Conservation (phyloP, 2,329 filamentous ascomycete species). For the Arachnopeziza araneosa region DNA sequence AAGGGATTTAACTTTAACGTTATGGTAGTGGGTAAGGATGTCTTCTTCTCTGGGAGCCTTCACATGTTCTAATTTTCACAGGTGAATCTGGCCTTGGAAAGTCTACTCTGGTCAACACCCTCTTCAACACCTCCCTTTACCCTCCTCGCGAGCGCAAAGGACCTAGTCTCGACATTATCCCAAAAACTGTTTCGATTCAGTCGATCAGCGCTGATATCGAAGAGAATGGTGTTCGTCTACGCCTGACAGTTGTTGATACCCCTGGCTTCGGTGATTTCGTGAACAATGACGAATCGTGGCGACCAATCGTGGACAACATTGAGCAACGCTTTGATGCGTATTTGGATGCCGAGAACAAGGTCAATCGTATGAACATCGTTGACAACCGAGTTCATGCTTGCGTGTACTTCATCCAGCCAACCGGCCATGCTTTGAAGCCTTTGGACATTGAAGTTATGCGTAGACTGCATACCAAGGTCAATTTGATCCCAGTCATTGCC, state of each 20-base stretch:
- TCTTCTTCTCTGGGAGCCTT: background rate
- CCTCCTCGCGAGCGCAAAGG: slow-evolving; percentile 98
- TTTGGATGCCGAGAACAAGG: slow-evolving; percentile 98
- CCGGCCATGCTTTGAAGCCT: slow-evolving; percentile 95
- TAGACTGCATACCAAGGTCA: slow-evolving; percentile 99
- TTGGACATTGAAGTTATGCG: slow-evolving; percentile 99
- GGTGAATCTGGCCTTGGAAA: slow-evolving; percentile 99
- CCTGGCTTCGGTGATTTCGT: slow-evolving; percentile 98
- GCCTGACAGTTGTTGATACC: slow-evolving; percentile 94
- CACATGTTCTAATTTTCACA: slow-evolving; percentile 36
- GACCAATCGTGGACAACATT: slow-evolving; percentile 98
- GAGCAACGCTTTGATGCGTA: slow-evolving; percentile 98
- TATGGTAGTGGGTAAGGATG: slow-evolving; percentile 93
- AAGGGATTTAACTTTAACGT: slow-evolving; percentile 99
- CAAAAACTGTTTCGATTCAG: slow-evolving; percentile 94
- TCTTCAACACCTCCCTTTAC: slow-evolving; percentile 99
- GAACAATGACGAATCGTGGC: slow-evolving; percentile 99
- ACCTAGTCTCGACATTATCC: slow-evolving; percentile 94
- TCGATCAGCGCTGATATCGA: slow-evolving; percentile 96
- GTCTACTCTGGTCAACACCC: slow-evolving; percentile 96
- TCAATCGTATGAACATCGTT: slow-evolving; percentile 99
- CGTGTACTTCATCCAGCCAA: slow-evolving; percentile 99
- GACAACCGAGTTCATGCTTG: slow-evolving; percentile 99
- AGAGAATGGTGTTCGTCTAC: slow-evolving; percentile 94
- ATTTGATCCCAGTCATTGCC: slow-evolving; percentile 97